Conservation (phyloP, 2,329 filamentous ascomycete genomes). For the Hymenotorrendiella dingleyae region DNA sequence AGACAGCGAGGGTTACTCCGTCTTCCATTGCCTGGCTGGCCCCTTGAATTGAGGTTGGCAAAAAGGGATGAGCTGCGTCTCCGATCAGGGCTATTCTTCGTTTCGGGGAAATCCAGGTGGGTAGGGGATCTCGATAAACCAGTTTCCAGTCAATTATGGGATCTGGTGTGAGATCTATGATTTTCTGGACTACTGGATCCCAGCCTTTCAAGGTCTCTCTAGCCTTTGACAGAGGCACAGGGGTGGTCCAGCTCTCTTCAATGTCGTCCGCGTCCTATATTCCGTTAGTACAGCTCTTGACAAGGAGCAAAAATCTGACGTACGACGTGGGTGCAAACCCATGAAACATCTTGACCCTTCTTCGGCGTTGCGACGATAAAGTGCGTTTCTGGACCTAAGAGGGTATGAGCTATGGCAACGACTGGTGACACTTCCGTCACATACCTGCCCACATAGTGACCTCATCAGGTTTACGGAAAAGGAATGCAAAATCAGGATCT, state of each 20-base stretch:
- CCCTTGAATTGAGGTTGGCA: slow-evolving; percentile 37
- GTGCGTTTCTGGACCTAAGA: slow-evolving; percentile 39
- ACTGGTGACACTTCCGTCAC: neutral
- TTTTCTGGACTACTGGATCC: slow-evolving; percentile 22
- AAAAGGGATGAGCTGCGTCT: slow-evolving; percentile 63
- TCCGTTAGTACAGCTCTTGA: neutral
- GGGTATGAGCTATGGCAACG: neutral
- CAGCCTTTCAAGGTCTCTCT: slow-evolving; percentile 18
- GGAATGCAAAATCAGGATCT: slow-evolving; percentile 30
- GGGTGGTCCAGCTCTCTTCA: slow-evolving; percentile 38
- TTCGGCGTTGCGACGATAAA: slow-evolving; percentile 48
- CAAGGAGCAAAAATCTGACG: no score
- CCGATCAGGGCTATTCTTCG: slow-evolving; percentile 49
- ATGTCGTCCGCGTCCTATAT: slow-evolving; percentile 35
- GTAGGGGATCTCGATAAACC: slow-evolving; percentile 27
- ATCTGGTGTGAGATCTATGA: slow-evolving; percentile 21
- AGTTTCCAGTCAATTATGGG: slow-evolving; percentile 29
- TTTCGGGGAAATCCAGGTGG: slow-evolving; percentile 22
- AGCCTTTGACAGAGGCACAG: slow-evolving; percentile 13
- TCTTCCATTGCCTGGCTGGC: slow-evolving; percentile 35
- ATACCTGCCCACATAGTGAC: slow-evolving; percentile 46
- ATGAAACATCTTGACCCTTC: slow-evolving; percentile 45
- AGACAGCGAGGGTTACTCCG: slow-evolving; percentile 32
- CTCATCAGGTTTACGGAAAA: slow-evolving; percentile 39
- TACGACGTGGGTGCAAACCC: slow-evolving; percentile 48